Conservation (phyloP, 2,329 filamentous ascomycete species). For the Pseudodiploospora longispora region DNA sequence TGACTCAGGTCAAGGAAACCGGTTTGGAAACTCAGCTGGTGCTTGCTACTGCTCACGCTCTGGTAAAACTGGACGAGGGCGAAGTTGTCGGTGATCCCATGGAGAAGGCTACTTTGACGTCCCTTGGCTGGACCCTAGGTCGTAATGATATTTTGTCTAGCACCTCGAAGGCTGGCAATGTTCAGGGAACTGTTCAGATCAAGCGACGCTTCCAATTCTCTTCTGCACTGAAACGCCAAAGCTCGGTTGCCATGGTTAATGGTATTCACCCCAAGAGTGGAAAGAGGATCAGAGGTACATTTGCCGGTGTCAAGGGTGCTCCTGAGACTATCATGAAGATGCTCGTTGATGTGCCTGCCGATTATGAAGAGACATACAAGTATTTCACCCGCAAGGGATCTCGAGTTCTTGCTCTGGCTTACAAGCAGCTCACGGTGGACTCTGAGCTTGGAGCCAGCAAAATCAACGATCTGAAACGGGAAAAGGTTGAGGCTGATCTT, state of each 20-base stretch:
- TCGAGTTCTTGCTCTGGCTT: conserved; percentile 85
- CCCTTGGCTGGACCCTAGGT: conserved; percentile 88
- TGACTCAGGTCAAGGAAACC: conserved; percentile 62
- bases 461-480: conserved; percentile 91
- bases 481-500: conserved; percentile 78
- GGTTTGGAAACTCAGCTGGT: conserved; percentile 83
- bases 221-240: conserved; percentile 90
- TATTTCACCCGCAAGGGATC: conserved; percentile 95
- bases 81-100: conserved; percentile 97
- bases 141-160: conserved; percentile 76
- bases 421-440: conserved; percentile 80
- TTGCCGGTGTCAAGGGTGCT: conserved; percentile 92
- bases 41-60: conserved; percentile 85
- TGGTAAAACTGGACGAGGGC: conserved; percentile 93
- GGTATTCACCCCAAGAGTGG: conserved; percentile 63
- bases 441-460: conserved; percentile 72
- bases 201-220: conserved; percentile 98
- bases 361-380: conserved; percentile 98
- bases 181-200: conserved; percentile 73
- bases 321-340: conserved; percentile 96
- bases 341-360: conserved; percentile 69
- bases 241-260: conserved; percentile 79
- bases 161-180: conserved; percentile 31
- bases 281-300: conserved; percentile 73
- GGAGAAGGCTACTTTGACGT: conserved; percentile 90